Conservation (phyloP, 352 stramenopile species). For the Phytophthora hibernalis region DNA sequence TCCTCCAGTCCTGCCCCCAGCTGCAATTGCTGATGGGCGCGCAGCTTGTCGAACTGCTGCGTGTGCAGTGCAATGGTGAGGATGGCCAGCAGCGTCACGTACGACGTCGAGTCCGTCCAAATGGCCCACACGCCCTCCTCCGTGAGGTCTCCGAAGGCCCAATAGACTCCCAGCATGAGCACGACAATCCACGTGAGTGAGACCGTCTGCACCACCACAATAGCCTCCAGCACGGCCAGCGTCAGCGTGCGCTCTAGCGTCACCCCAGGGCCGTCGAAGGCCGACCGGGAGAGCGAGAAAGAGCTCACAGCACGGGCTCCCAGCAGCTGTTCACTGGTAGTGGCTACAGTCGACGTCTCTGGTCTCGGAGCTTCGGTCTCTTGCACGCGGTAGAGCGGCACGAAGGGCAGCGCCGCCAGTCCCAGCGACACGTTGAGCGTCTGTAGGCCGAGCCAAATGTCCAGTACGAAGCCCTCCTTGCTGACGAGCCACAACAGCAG, state of each 20-base stretch:
- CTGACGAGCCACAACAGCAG: conserved; percentile 50
- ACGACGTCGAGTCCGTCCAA: conserved; percentile 37
- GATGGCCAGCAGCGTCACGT: conserved; percentile 39
- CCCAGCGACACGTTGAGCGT: conserved; percentile 65
- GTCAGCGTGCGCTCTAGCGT: conserved; percentile 59
- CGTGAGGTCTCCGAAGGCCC: conserved; percentile 55
- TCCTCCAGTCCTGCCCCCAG: conserved; percentile 66
- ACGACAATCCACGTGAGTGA: conserved; percentile 58
- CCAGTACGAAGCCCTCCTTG: conserved; percentile 40
- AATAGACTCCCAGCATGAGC: conserved; percentile 53
- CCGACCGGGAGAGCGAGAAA: conserved; percentile 62
- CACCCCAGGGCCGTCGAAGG: conserved; percentile 44
- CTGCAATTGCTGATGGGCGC: conserved; percentile 69
- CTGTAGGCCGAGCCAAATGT: conserved; percentile 60
- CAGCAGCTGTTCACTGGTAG: conserved; percentile 25
- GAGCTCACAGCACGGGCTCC: conserved; percentile 41
- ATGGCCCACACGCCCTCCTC: conserved; percentile 41
- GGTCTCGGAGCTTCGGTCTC: not conserved
- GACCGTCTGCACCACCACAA: conserved; percentile 67
- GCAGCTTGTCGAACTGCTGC: conserved; percentile 66
- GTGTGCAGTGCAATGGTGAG: conserved; percentile 67
- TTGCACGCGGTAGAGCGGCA: conserved; percentile 49
- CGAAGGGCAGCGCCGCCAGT: conserved; percentile 54
- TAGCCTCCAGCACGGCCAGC: conserved; percentile 69
- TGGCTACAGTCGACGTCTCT: conserved; percentile 9